Conservation (phyloP, 306 rosid species). For the Pyrus pyrifolia region DNA sequence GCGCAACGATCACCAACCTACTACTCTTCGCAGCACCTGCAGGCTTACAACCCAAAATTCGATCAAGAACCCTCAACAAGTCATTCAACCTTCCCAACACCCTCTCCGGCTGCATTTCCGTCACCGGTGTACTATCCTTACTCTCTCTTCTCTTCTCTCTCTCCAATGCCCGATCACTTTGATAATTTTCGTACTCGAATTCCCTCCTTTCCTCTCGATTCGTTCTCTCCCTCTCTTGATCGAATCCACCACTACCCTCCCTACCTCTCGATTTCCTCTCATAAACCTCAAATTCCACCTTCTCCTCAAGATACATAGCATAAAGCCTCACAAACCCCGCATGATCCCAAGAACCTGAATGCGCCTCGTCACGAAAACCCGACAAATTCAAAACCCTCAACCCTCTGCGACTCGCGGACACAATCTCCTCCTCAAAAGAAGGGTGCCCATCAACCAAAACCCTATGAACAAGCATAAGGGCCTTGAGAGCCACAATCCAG, state of each 20-base stretch:
- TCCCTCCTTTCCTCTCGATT: constrained; percentile 28
- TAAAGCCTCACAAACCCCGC: constrained; percentile 63
- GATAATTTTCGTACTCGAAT: constrained; percentile 27
- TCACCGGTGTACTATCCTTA: constrained; percentile 34
- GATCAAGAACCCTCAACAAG: constrained; percentile 52
- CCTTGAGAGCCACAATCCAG: constrained; percentile 84
- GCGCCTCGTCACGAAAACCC: constrained; percentile 78
- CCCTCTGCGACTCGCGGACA: constrained; percentile 43
- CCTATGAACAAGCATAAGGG: constrained; percentile 69
- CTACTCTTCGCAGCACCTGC: constrained; percentile 55
- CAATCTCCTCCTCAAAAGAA: constrained; percentile 68
- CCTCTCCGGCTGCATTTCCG: constrained; percentile 60
- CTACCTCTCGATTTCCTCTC: constrained; percentile 39
- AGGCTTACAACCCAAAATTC: constrained; percentile 66
- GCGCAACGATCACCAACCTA: constrained; percentile 56
- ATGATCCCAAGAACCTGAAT: constrained; percentile 71
- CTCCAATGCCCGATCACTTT: constrained; percentile 21
- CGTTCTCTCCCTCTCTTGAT: constrained; percentile 10
- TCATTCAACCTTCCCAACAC: constrained; percentile 54
- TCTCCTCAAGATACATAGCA: constrained; percentile 65
- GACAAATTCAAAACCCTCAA: constrained; percentile 55
- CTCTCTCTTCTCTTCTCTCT: constrained; percentile 30
- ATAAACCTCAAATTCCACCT: constrained; percentile 49
- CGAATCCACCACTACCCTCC: constrained; percentile 1
- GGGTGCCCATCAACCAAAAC: constrained; percentile 63